These are phyloP conservation scores for Torulaspora franciscae DNA, from an alignment of 805 yeast species.

Conservation along the genomic window DNA sequence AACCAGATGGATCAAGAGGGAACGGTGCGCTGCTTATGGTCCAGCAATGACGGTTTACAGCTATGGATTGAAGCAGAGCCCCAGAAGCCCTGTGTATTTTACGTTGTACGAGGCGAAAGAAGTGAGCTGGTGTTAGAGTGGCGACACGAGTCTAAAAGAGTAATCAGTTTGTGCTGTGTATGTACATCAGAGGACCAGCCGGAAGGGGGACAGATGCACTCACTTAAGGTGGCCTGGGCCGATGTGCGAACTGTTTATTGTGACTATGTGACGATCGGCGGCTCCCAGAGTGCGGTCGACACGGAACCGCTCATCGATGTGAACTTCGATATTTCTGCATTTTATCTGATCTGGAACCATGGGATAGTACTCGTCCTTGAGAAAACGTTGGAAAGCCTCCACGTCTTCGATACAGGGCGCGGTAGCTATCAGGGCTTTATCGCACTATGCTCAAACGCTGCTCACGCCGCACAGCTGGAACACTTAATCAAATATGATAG, in stretches of 20 bases:
- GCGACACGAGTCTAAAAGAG: constrained; percentile 6
- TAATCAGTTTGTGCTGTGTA: neutral
- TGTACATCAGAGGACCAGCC: neutral
- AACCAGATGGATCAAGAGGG: neutral
- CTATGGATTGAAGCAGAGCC: neutral
- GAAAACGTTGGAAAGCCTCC: constrained; percentile 9
- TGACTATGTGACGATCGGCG: constrained; percentile 9
- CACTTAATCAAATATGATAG: constrained; percentile 7
- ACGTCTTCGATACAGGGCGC: constrained; percentile 14
- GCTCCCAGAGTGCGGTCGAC: neutral
- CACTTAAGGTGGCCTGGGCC: constrained; percentile 5
- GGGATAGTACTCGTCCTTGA: constrained; percentile 15
- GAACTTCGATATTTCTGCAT: constrained; percentile 13
- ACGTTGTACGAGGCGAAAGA: neutral
- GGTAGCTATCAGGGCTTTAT: constrained; percentile 15
- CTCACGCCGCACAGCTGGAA: neutral
- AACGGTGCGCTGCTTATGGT: constrained; percentile 7
- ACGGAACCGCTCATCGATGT: constrained; percentile 11
- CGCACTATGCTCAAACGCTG: constrained; percentile 6
- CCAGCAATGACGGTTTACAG: neutral
- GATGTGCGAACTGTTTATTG: constrained; percentile 3
- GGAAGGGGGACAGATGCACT: neutral
- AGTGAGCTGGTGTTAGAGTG: constrained; percentile 3
- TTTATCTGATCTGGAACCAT: constrained; percentile 12
- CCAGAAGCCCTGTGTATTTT: neutral